Evolutionary conservation across 495 filamentous ascomycete genomes (phyloP), one percentile per base, ranked within the genome.

Genomic region (Penicillium alfredii): DNA sequence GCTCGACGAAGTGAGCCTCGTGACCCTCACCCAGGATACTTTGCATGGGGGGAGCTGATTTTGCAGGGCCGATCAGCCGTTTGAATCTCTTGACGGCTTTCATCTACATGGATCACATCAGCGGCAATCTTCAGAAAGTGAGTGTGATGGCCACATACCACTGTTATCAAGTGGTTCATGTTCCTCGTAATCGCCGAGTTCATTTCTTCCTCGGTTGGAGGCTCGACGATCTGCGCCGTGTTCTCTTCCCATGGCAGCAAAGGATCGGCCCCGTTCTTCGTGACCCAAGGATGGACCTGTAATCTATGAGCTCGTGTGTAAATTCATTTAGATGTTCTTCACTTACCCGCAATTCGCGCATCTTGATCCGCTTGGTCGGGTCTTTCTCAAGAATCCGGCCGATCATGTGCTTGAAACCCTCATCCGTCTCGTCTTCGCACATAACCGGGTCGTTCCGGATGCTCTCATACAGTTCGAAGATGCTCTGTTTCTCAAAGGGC

Each of bases 221-320:
- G 67, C 23, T 83, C 81, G 14, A 97, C 71, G 6, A 84, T 61
- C 39, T 88, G 74, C 11, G 84, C 74, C 9, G 84, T 94, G 51
- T 98, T 98, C 57, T 97, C 90, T 33, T 88, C 79, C 15, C 72
- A 71, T 14, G 88, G 71, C 20, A 98, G 71, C 9, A 98, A 64
- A 38, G 81, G 81, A 60, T 98, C 92, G 18, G 69, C 70, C 14
- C 88, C 90, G 26, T 73, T 61, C 47, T 77, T 84, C 5, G 92
- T 98, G 7, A 97, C 89, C 92, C 92, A 98, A 4, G 87, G 81
- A 56, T 98, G 92, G 52, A 86, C 74, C 90, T 95, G 47, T 34
- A 16, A 20, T 42, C 2, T 32, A 33, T 51, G n/a, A 49, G 44
- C n/a, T n/a, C n/a, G n/a, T n/a, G n/a, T n/a, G n/a, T n/a, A n/a